Evolutionary conservation across 768 basidiomycete species (phyloP), one percentile per base, ranked within the genome.

Genomic region (Cubamyces sp.): DNA sequence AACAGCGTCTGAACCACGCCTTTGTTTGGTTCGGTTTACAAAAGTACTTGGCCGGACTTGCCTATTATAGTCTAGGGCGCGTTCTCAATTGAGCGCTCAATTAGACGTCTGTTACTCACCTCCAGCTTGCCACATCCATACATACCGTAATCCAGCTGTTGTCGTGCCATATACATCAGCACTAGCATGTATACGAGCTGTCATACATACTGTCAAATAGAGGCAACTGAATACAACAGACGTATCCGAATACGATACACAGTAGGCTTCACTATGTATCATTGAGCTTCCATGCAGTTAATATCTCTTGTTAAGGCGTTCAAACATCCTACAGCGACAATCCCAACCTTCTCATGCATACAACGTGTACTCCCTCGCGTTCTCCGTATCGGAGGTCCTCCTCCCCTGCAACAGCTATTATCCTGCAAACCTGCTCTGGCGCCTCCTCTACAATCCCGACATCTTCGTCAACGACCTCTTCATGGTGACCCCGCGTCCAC

Each of bases 1-100:
- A 54, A 47, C 46, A 18, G 26, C 41, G 41, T 30, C 57, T 59
- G 19, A 59, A 59, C 49, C 49, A 59, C 25, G 48, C 47, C 23
- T 50, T 64, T 64, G 57, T 64, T 64, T 64, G 62, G 52, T 50
- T 53, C 56, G 6, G 53, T 64, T 64, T 48, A 55, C 46, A 45
- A 57, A 59, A 59, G 57, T 59, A 51, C 57, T 43, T 52, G 28
- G 25, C 41, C 25, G 16, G 12, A 15, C 19, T 54, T 42, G 43
- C 43, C 43, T 37, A 12, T 46, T 42, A 11, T 34, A 26, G 54
- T 12, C 16, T 34, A 34, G 34, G 34, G 9, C 34, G 34, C 34
- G 34, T 34, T 34, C 34, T 34, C 34, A 34, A 34, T 34, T 34
- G 34, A 34, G 34, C 34, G 34, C 34, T 34, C 34, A 34, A 34